A percentile compares a stretch with the other conserved stretches of the same genome.
These are phyloP conservation scores for Desmodesmus armatus DNA, from an alignment of 139 green algal genomes.

Conservation along the genomic window DNA sequence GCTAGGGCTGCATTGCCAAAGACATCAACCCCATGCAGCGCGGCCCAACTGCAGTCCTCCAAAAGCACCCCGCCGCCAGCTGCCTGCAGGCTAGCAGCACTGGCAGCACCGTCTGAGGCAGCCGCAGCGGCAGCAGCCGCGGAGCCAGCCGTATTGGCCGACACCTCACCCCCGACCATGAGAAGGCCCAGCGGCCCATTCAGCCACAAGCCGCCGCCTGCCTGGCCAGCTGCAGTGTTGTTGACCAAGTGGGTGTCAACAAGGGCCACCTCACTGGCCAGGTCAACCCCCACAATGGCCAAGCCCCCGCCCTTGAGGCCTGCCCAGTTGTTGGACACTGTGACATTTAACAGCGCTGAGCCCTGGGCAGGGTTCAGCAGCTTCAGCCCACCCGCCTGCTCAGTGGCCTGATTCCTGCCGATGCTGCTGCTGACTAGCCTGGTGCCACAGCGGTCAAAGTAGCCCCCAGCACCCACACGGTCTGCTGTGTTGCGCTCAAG, in stretches of 20 bases:
- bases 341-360: neutral
- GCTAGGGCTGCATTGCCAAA: constrained; percentile 34
- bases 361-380: constrained; percentile 10
- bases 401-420: constrained; percentile 21
- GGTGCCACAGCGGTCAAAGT: neutral
- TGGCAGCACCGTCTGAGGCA: neutral
- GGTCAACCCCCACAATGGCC: constrained; percentile 5
- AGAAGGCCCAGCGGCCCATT: constrained; percentile 30
- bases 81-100: neutral
- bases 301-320: constrained; percentile 28
- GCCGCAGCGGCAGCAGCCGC: neutral
- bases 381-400: constrained; percentile 41
- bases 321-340: neutral
- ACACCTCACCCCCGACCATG: constrained; percentile 24
- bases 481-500: constrained; percentile 33
- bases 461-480: constrained; percentile 28
- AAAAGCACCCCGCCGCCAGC: constrained; percentile 29
- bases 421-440: neutral
- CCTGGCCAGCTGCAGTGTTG: constrained; percentile 37
- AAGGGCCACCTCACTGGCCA: neutral
- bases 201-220: constrained; percentile 20
- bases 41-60: constrained; percentile 5
- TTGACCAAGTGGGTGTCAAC: constrained; percentile 18
- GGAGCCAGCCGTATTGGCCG: constrained; percentile 29
- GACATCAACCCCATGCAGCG: constrained; percentile 18